Conservation (phyloP, 768 basidiomycete species). For the Cantharellus anzutake region DNA sequence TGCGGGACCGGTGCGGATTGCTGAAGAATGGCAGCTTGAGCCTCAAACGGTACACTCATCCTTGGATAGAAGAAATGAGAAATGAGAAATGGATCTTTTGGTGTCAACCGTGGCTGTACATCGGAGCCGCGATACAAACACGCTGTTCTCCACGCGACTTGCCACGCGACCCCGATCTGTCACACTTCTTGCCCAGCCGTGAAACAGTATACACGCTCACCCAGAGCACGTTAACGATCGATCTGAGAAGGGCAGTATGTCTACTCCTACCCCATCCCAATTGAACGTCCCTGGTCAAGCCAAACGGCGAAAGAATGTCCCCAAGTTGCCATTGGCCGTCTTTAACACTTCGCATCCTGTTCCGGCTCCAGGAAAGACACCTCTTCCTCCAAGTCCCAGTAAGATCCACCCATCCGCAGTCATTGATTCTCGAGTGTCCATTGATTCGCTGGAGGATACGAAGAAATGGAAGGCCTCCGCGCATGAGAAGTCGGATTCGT, state of each 20-base stretch:
- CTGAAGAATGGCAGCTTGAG: conserved; percentile 60
- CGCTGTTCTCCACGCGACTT: too few relatives aligned
- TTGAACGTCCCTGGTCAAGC: not conserved
- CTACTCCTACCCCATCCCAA: too few relatives aligned
- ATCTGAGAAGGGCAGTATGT: too few relatives aligned
- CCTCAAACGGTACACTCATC: conserved; percentile 12
- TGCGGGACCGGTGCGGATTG: conserved; percentile 53
- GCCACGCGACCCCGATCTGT: too few relatives aligned
- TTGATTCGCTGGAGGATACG: conserved; percentile 6
- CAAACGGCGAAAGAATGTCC: conserved; percentile 13
- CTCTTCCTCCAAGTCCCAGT: conserved; percentile 47
- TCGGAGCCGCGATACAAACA: conserved; percentile 16
- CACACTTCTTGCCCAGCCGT: too few relatives aligned
- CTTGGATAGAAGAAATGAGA: not conserved
- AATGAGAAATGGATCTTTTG: not conserved
- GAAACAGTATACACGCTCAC: too few relatives aligned
- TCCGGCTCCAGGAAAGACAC: conserved; percentile 35
- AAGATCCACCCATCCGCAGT: conserved; percentile 41
- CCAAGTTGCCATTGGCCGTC: conserved; percentile 54
- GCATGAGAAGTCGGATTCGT: not conserved
- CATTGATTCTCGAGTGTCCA: conserved; percentile 48
- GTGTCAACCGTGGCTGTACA: too few relatives aligned
- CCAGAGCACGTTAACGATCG: too few relatives aligned
- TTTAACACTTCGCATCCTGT: conserved; percentile 51
- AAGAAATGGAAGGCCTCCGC: not conserved